phyloP scores from a whole-genome alignment of 192 early-diverging fungal species.

The Coemansia sp. region DNA sequence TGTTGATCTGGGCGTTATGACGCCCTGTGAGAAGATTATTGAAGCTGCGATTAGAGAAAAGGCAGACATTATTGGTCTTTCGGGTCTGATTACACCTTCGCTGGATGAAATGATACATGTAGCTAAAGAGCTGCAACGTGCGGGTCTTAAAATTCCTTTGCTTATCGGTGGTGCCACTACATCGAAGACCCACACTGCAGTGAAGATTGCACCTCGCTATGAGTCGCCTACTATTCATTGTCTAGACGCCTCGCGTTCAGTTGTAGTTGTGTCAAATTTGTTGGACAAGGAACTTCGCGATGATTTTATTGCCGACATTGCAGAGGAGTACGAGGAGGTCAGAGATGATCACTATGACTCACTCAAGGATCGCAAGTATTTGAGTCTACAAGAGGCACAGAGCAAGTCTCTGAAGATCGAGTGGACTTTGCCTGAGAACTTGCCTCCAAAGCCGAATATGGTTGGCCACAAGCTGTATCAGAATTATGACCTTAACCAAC shows the following conservation, averaged over 20 bases:
- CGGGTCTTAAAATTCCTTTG: slow-evolving; percentile 83
- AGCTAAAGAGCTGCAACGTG: slow-evolving; percentile 87
- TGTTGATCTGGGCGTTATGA: slow-evolving; percentile 94
- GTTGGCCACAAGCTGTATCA: slow-evolving; percentile 78
- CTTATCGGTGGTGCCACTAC: slow-evolving; percentile 95
- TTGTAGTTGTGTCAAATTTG: slow-evolving; percentile 86
- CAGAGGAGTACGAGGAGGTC: slow-evolving; percentile 93
- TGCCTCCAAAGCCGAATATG: slow-evolving; percentile 78
- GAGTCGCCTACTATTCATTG: slow-evolving; percentile 76
- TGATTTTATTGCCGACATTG: slow-evolving; percentile 86
- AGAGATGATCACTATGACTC: slow-evolving; percentile 92
- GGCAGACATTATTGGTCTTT: slow-evolving; percentile 91
- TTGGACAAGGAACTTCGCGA: slow-evolving; percentile 73
- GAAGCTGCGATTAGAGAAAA: slow-evolving; percentile 81
- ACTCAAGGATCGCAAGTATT: slow-evolving; percentile 78
- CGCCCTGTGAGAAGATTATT: slow-evolving; percentile 90
- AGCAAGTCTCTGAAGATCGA: slow-evolving; percentile 65
- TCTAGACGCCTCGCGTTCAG: slow-evolving; percentile 87
- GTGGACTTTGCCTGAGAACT: slow-evolving; percentile 61
- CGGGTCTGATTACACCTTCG: slow-evolving; percentile 91
- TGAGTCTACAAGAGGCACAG: slow-evolving; percentile 70
- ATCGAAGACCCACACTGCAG: slow-evolving; percentile 93
- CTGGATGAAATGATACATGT: slow-evolving; percentile 98
- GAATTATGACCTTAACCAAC: slow-evolving; percentile 70
- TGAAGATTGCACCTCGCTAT: slow-evolving; percentile 94